Conservation (phyloP, 208 protist genomes). For the Wallacemonas rigidus region DNA sequence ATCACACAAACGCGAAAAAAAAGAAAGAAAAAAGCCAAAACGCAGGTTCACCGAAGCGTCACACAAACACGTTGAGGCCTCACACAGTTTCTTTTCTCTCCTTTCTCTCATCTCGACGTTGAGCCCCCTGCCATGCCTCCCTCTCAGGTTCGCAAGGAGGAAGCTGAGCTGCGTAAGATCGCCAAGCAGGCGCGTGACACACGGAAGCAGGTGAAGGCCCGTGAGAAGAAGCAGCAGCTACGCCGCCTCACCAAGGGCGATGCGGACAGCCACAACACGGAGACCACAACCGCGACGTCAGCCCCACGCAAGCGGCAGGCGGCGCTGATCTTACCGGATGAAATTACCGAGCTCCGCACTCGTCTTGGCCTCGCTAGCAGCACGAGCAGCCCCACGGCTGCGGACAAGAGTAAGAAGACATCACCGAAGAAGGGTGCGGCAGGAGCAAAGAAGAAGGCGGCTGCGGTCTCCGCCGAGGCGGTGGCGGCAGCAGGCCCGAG, state of each 20-base stretch:
- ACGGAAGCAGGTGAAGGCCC: conserved; percentile 54
- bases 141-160: conserved; percentile 79
- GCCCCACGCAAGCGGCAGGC: conserved; percentile 39
- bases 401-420: conserved; percentile 19
- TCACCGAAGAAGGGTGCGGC: conserved; percentile 16
- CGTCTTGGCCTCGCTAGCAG: conserved; percentile 30
- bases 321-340: conserved; percentile 76
- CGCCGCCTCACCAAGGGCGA: conserved; percentile 26
- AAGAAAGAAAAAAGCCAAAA: no score
- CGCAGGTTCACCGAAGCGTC: not conserved
- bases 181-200: conserved; percentile 54
- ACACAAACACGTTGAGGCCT: conserved; percentile 4
- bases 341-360: conserved; percentile 60
- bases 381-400: conserved; percentile 1
- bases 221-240: conserved; percentile 47
- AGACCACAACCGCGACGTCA: not conserved
- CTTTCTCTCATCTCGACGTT: not conserved
- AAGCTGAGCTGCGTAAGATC: conserved; percentile 83
- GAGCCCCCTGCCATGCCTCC: conserved; percentile 32
- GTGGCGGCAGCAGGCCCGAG: conserved; percentile 8
- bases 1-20: no score
- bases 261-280: not conserved
- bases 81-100: not conserved
- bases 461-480: conserved; percentile 12
- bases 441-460: conserved; percentile 14